Evolutionary conservation across 2,329 filamentous ascomycete genomes (phyloP), one percentile per base, ranked within the genome.

Genomic region (Alternaria arborescens): DNA sequence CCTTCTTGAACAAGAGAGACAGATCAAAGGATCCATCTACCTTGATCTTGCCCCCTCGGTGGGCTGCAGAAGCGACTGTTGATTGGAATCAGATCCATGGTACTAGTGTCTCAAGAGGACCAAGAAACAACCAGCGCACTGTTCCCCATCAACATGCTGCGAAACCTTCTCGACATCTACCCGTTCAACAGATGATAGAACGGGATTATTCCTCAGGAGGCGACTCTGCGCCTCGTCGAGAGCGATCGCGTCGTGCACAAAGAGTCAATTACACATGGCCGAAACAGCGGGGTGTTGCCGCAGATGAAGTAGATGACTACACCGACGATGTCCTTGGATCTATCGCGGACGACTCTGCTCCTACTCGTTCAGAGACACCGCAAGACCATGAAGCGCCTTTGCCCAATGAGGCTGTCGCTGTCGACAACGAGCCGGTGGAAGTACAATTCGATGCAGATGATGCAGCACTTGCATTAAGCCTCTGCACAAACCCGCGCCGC

Each of bases 181-280:
- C 46, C 8, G 14, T 59, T 10, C 53, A 53, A 8, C 53, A 61
- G 28, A 53, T 46, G 0, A 58, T 41, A 16, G 64, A 69, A 6
- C 43, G 61, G 4, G 65, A 69, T 11, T 65, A 67, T 11, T 72
- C 70, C 4, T 72, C 71, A 7, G 66, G 61, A 8, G 52, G 60
- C 20, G 69, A 74, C 14, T 67, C 65, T 18, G 60, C 36, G 12
- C 55, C 36, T 48, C 62, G 58, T 12, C 60, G 63, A 20, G 61
- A 58, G 24, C 71, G 71, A 24, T 62, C 69, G 8, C 65, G 66
- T 4, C 69, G 76, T n/a, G 61, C 66, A 4, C 64, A 71, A 12
- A 65, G 66, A 14, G 60, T 70, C 14, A 68, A 78, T 16, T 77
- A 77, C 26, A 71, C 66, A 2, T 74, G 65, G 69, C 71, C 70